These are phyloP conservation scores for Yamadazyma aaseri DNA, from an alignment of 1,139 yeast genomes.

Conservation along the genomic window DNA sequence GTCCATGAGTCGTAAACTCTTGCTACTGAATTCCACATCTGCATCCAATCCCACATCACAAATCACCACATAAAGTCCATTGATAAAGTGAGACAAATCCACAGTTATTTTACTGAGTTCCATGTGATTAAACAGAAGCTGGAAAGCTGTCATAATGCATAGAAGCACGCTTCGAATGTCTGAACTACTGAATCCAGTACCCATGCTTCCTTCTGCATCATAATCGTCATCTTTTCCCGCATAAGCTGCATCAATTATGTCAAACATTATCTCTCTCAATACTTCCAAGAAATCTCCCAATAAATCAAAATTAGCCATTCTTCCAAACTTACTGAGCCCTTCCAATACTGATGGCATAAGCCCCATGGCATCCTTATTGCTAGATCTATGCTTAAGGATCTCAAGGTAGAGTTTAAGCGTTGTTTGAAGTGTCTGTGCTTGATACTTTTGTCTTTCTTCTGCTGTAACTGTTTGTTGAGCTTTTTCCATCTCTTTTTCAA, in stretches of 20 bases:
- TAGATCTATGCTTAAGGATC: conserved; percentile 55
- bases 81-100: conserved; percentile 70
- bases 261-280: conserved; percentile 70
- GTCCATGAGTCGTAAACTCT: conserved; percentile 74
- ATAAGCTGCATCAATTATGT: conserved; percentile 34
- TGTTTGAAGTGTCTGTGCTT: conserved; percentile 77
- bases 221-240: no score
- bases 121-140: conserved; percentile 73
- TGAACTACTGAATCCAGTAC: conserved; percentile 31
- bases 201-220: conserved; percentile 24
- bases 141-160: conserved; percentile 85
- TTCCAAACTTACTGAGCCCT: conserved; percentile 88
- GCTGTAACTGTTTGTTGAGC: conserved; percentile 88
- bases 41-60: conserved; percentile 73
- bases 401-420: conserved; percentile 75
- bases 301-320: conserved; percentile 86
- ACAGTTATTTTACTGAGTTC: conserved; percentile 51
- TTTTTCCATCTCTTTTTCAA: conserved; percentile 82
- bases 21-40: conserved; percentile 82
- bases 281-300: conserved; percentile 92
- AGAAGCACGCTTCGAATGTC: conserved; percentile 70
- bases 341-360: conserved; percentile 86
- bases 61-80: conserved; percentile 66
- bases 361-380: conserved; percentile 46
- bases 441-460: conserved; percentile 82